Conservation (phyloP, 1,139 yeast species). For the Williopsis jadinii region DNA sequence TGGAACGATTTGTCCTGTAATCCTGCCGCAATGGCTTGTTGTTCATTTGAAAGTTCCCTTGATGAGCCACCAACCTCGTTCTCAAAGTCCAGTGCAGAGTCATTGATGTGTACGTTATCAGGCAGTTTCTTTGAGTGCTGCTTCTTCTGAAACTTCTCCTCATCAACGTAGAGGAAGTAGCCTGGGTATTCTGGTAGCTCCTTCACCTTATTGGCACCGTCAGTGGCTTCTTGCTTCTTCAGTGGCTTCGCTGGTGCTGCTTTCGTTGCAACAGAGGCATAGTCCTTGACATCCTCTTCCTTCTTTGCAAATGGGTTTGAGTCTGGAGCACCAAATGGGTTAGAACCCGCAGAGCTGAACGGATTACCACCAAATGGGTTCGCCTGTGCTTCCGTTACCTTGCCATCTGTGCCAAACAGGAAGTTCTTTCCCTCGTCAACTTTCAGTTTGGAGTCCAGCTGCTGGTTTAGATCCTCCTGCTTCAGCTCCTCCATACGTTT, state of each 20-base stretch:
- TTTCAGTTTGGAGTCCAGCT: conserved; percentile 36
- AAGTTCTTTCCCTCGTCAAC: conserved; percentile 35
- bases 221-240: conserved; percentile 8
- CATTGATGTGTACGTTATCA: conserved; percentile 36
- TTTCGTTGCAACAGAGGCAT: conserved; percentile 20
- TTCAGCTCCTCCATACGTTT: conserved; percentile 35
- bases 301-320: conserved; percentile 3
- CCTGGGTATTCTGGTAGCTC: conserved; percentile 52
- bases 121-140: conserved; percentile 27
- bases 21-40: conserved; percentile 36
- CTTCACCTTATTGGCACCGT: conserved; percentile 12
- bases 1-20: conserved; percentile 68
- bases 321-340: conserved; percentile 24
- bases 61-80: conserved; percentile 21
- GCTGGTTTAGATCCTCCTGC: conserved; percentile 30
- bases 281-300: conserved; percentile 8
- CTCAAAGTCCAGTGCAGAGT: conserved; percentile 28
- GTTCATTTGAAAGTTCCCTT: conserved; percentile 23
- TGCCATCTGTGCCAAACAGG: conserved; percentile 24
- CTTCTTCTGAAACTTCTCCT: conserved; percentile 44
- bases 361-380: conserved; percentile 35
- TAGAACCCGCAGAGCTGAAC: conserved; percentile 20
- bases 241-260: conserved; percentile 17
- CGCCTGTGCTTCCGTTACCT: conserved; percentile 3
- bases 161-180: conserved; percentile 60